phyloP scores from a whole-genome alignment of 2,329 filamentous ascomycete genomes.

The Ophiostoma angusticollis region DNA sequence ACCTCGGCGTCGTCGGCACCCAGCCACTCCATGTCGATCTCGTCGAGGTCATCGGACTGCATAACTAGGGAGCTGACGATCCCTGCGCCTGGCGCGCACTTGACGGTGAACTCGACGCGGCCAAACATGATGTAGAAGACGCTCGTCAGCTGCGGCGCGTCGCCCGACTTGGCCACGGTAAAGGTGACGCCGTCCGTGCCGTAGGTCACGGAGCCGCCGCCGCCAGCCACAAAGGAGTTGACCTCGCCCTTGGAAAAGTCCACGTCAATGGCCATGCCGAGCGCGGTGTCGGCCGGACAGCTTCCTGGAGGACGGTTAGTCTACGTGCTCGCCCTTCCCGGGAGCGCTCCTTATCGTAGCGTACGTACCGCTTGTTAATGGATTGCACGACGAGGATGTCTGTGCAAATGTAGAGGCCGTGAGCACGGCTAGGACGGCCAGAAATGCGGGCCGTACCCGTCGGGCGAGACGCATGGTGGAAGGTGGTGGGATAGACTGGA shows the following conservation, averaged over 20 bases:
- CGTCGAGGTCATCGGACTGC: conserved; percentile 82
- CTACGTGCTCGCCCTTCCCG: neutral
- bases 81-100: conserved; percentile 74
- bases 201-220: conserved; percentile 59
- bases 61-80: conserved; percentile 90
- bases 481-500: no score
- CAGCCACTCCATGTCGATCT: conserved; percentile 97
- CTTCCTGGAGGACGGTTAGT: conserved; percentile 25
- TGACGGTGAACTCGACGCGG: conserved; percentile 72
- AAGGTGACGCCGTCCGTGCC: conserved; percentile 65
- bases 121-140: conserved; percentile 99
- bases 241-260: conserved; percentile 72
- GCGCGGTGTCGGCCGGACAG: conserved; percentile 65
- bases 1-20: conserved; percentile 64
- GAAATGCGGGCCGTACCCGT: conserved; percentile 13
- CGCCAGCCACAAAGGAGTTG: conserved; percentile 59
- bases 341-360: neutral
- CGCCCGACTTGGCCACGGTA: conserved; percentile 63
- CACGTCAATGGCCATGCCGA: conserved; percentile 70
- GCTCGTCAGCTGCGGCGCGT: conserved; percentile 74
- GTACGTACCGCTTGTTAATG: conserved; percentile 9
- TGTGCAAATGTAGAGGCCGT: conserved; percentile 17
- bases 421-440: conserved; percentile 9
- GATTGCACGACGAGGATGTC: conserved; percentile 17
- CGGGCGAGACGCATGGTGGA: conserved; percentile 14